Conservation (phyloP, 2,329 filamentous ascomycete species). For the Ustulina deusta region DNA sequence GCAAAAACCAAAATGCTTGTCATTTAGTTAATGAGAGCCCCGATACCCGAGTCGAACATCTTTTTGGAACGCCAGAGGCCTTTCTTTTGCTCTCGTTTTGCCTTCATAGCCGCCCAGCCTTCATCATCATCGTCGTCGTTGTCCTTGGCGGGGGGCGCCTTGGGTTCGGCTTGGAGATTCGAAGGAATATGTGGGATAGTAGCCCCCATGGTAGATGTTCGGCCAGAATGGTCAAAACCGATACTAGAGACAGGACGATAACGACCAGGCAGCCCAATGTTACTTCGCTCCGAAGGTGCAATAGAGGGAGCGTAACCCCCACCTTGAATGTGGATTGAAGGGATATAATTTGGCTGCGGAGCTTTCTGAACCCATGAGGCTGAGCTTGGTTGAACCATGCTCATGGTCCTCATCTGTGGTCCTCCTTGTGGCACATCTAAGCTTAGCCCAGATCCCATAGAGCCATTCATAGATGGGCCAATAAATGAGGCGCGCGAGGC, state of each 20-base stretch:
- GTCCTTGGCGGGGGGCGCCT: constrained; percentile 58
- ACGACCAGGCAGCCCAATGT: constrained; percentile 86
- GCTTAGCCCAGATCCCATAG: constrained; percentile 58
- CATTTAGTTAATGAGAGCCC: constrained; percentile 59
- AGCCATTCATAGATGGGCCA: constrained; percentile 46
- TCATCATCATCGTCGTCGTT: constrained; percentile 74
- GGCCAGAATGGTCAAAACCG: constrained; percentile 53
- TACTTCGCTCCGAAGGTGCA: constrained; percentile 94
- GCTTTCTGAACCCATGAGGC: constrained; percentile 68
- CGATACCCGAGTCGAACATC: constrained; percentile 61
- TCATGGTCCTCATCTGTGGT: constrained; percentile 76
- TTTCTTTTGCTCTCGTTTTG: constrained; percentile 75
- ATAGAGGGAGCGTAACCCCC: constrained; percentile 87
- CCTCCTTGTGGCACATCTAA: constrained; percentile 61
- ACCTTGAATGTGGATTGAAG: constrained; percentile 63
- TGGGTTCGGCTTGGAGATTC: constrained; percentile 56
- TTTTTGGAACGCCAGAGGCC: constrained; percentile 75
- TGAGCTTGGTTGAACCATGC: constrained; percentile 80
- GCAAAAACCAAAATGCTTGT: constrained; percentile 38
- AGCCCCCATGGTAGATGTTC: constrained; percentile 59
- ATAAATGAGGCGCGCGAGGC: constrained; percentile 31
- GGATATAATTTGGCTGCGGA: constrained; percentile 58
- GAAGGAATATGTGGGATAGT: constrained; percentile 54
- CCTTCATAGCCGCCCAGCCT: constrained; percentile 77
- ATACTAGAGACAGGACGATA: constrained; percentile 89